Percentiles rank a stretch among this genome's conserved stretches.
These are phyloP conservation scores for Myriosclerotinia scirpicola DNA, from an alignment of 2,329 filamentous ascomycete genomes.

Conservation along the genomic window DNA sequence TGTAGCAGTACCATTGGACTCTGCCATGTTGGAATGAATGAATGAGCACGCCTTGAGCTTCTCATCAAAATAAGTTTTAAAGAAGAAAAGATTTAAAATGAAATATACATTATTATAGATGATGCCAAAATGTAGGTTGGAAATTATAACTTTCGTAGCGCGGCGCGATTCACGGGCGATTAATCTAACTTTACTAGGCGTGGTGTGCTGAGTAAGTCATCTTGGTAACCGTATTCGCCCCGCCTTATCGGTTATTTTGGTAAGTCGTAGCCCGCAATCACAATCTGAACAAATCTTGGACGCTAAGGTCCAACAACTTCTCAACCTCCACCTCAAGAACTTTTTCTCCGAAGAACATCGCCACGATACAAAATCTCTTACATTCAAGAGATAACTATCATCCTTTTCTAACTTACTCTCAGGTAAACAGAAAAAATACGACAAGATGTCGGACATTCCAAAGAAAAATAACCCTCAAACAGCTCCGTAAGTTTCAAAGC, in stretches of 20 bases:
- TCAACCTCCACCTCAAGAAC: slow-evolving; percentile 24
- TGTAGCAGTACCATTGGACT: slow-evolving; percentile 33
- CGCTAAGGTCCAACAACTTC: slow-evolving; percentile 26
- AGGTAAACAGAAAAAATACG: slow-evolving; percentile 16
- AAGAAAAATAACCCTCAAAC: slow-evolving; percentile 60
- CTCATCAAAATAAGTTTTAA: background rate
- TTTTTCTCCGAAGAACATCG: slow-evolving; percentile 23
- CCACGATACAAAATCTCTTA: slow-evolving; percentile 22
- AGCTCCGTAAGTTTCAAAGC: slow-evolving; percentile 57
- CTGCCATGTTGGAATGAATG: slow-evolving; percentile 32
- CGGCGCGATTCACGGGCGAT: slow-evolving; percentile 8
- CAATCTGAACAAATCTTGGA: slow-evolving; percentile 23
- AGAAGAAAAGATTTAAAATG: background rate
- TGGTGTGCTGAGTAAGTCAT: background rate
- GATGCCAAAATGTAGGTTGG: slow-evolving; percentile 7
- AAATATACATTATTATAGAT: slow-evolving; percentile 6
- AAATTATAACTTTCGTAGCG: slow-evolving; percentile 14
- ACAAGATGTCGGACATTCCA: slow-evolving; percentile 60
- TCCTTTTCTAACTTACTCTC: slow-evolving; percentile 10
- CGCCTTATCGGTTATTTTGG: slow-evolving; percentile 25
- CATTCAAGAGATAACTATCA: slow-evolving; percentile 16
- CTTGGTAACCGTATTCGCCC: slow-evolving; percentile 18
- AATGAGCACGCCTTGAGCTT: slow-evolving; percentile 24
- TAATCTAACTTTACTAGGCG: background rate
- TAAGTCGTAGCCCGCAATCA: slow-evolving; percentile 24